Evolutionary conservation across 73 alveolate genomes (phyloP).

Genomic region (Tetrahymena thermophila): DNA sequence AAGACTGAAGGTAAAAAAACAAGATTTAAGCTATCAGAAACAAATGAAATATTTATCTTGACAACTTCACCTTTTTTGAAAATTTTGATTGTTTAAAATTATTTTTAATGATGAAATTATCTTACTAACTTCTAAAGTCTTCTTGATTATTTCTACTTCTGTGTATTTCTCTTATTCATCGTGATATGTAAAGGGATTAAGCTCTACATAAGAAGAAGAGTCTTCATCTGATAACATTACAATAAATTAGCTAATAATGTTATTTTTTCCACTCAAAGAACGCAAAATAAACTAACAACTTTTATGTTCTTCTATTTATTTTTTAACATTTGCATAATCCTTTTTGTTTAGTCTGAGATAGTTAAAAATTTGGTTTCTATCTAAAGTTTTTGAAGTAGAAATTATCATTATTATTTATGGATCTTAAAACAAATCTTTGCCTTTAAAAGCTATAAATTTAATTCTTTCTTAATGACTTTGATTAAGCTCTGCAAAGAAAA

Average conservation of each 20-base stretch:
- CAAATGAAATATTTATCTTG: background rate
- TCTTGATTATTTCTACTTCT: background rate
- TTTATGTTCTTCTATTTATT: background rate
- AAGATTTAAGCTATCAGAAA: background rate
- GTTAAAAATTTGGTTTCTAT: background rate
- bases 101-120: background rate
- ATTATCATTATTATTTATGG: background rate
- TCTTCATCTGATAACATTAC: background rate
- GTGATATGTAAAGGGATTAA: background rate
- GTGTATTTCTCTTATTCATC: background rate
- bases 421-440: background rate
- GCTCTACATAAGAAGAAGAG: background rate
- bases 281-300: background rate
- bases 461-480: background rate
- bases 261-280: background rate
- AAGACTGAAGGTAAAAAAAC: background rate
- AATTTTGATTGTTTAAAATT: background rate
- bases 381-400: background rate
- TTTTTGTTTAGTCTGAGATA: background rate
- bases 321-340: background rate
- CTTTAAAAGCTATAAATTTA: background rate
- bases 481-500: background rate
- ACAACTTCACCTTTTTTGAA: background rate
- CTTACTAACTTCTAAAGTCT: background rate
- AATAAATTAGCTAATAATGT: background rate